Conservation (phyloP, 2,329 filamentous ascomycete genomes). For the Beauveria australis region DNA sequence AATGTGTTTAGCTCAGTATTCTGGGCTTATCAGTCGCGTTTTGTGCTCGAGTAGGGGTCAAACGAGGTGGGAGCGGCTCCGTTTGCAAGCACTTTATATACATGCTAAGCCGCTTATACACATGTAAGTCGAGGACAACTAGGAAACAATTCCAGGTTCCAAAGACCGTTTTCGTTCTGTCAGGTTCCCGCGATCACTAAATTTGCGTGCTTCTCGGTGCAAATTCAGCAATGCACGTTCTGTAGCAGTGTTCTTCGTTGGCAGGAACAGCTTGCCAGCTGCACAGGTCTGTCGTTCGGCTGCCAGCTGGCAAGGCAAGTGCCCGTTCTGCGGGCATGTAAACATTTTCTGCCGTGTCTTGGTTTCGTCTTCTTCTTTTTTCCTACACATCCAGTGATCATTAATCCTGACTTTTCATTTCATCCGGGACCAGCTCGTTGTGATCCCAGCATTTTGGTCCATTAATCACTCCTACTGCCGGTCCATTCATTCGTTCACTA, state of each 20-base stretch:
- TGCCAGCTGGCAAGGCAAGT: constrained; percentile 9
- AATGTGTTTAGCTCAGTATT: neutral
- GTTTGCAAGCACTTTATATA: neutral
- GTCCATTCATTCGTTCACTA: constrained; percentile 10
- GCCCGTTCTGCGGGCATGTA: neutral
- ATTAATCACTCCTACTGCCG: constrained; percentile 8
- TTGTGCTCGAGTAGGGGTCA: neutral
- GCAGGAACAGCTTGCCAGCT: constrained; percentile 11
- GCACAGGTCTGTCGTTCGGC: neutral
- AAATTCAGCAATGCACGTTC: no score
- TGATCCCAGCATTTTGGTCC: constrained; percentile 11
- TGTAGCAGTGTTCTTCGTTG: neutral
- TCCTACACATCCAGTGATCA: constrained; percentile 6
- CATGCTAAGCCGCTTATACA: neutral
- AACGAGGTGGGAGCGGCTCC: neutral
- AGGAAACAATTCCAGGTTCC: neutral
- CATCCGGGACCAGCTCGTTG: constrained; percentile 6
- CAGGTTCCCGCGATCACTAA: neutral
- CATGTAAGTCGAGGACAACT: neutral
- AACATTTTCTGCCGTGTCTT: neutral
- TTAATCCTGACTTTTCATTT: constrained; percentile 8
- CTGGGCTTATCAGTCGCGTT: no score
- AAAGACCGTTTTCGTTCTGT: neutral
- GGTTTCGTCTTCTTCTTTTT: constrained; percentile 2
- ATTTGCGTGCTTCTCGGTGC: neutral